These are phyloP conservation scores for Aristolochia contorta DNA, from an alignment of 164 flowering plant genomes.

Conservation along the genomic window DNA sequence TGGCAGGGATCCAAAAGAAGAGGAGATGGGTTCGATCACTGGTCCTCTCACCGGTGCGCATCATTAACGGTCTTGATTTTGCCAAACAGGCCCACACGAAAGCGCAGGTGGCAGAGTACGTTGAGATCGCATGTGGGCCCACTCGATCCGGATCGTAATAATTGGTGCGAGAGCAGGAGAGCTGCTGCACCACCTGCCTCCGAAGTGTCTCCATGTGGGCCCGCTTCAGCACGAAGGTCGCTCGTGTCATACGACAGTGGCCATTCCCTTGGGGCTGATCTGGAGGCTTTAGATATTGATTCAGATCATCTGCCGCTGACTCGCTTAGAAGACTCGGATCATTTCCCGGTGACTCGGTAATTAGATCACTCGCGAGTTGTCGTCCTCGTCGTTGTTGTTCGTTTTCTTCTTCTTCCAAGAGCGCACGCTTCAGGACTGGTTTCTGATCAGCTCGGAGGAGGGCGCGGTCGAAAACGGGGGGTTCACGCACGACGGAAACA, in stretches of 20 bases:
- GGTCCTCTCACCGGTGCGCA: neutral
- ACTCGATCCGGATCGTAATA: too few relatives aligned
- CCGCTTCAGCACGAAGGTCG: neutral
- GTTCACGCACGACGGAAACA: neutral
- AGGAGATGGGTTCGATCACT: neutral
- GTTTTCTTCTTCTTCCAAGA: too few relatives aligned
- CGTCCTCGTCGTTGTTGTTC: too few relatives aligned
- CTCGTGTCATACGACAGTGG: too few relatives aligned
- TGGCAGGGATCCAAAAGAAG: conserved; percentile 21
- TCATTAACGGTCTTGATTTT: too few relatives aligned
- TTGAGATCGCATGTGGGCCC: conserved; percentile 9
- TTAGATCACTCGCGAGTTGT: too few relatives aligned
- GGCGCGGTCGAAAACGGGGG: conserved; percentile 7
- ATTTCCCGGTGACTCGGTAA: too few relatives aligned
- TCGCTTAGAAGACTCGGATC: too few relatives aligned
- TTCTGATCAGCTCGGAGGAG: neutral
- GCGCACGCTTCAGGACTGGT: neutral
- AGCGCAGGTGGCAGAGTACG: conserved; percentile 24
- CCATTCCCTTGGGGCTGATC: too few relatives aligned
- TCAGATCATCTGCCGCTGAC: too few relatives aligned
- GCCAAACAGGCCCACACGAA: conserved; percentile 33
- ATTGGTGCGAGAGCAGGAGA: too few relatives aligned
- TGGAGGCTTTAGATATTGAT: too few relatives aligned
- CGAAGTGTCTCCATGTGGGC: neutral
- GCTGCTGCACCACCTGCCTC: neutral